Evolutionary conservation across 2,329 filamentous ascomycete species (phyloP), one percentile per base, ranked within the genome.

Genomic region (Gaeumannomyces tritici): DNA sequence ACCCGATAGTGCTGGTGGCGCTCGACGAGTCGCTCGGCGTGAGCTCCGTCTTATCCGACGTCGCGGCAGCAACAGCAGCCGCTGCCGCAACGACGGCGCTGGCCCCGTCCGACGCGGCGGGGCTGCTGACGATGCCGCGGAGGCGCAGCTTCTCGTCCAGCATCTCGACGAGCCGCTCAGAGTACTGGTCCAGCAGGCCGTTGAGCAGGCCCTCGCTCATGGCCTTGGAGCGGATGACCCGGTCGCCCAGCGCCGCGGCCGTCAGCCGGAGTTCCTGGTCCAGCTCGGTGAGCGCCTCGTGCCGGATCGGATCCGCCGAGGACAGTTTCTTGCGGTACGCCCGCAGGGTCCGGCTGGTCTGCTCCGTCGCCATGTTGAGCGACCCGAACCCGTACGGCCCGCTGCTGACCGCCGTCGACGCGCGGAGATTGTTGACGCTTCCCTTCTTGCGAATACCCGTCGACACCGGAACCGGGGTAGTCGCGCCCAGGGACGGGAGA

Each of bases 151-250:
- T 89, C 72, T 91, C 86, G 66, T 92, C 89, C 57, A 93, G 79
- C 73, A 91, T 80, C 57, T 80, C 84, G 7, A 91, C 84, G 59
- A 93, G 76, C 64, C 86, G 81, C 69, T 91, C 88, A 2, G 88
- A 90, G 69, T 91, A 91, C 73, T 90, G 85, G 67, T 91, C 89
- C 9, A 93, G 76, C 57, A 92, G 74, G 60, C 86, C 87, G 55
- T 80, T 83, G 42, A 89, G 74, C 29, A 61, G 26, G 24, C 79
- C 81, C 68, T 87, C 85, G 65, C 80, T 83, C 71, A 86, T 78
- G 1, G 78, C 71, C 68, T 71, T 70, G 71, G 77, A 83, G 65
- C 83, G 75, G 63, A 80, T 82, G 6, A 79, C 80, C 42, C 83
- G 76, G 62, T 85, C 83, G 3, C 82, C 82, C 33, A 89, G 73